Percentiles rank a stretch among this genome's conserved stretches.
Conservation (phyloP, 176 grass and related monocot genomes). For the Urochloa ruziziensis region DNA sequence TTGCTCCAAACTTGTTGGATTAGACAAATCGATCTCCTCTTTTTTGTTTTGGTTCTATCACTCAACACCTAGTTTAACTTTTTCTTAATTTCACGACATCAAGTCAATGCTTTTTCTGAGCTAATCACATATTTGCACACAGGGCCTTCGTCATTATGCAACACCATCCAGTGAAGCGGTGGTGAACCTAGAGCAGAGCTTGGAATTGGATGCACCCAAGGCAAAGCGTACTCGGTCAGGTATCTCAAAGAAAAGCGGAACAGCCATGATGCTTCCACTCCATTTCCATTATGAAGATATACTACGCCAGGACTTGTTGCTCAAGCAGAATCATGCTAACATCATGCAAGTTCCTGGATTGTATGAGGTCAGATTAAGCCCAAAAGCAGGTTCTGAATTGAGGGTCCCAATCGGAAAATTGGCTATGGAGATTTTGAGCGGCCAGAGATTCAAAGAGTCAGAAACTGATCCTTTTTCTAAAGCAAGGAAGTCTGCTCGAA, state of each 20-base stretch:
- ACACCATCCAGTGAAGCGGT: neutral
- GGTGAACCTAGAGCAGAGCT: neutral
- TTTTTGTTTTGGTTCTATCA: neutral
- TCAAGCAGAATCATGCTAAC: conserved; percentile 50
- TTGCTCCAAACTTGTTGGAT: neutral
- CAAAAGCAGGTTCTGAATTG: conserved; percentile 29
- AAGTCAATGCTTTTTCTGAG: neutral
- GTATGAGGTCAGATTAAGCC: conserved; percentile 47
- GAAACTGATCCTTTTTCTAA: neutral
- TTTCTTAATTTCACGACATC: neutral
- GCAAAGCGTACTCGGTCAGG: neutral
- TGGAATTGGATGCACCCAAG: neutral
- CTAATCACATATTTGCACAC: neutral
- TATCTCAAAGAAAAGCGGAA: neutral
- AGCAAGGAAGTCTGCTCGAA: conserved; percentile 25
- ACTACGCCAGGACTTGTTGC: conserved; percentile 28
- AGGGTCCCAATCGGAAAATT: conserved; percentile 50
- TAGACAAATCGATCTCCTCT: neutral
- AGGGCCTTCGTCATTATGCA: neutral
- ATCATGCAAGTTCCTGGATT: conserved; percentile 50
- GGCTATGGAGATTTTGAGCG: conserved; percentile 57
- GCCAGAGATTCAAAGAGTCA: conserved; percentile 45
- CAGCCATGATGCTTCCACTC: conserved; percentile 20
- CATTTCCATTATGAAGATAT: conserved; percentile 24
- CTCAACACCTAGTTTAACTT: neutral